Evolutionary conservation across 805 yeast species (phyloP), one percentile per base, ranked within the genome.

Genomic region (Metschnikowia bowlesiae): DNA sequence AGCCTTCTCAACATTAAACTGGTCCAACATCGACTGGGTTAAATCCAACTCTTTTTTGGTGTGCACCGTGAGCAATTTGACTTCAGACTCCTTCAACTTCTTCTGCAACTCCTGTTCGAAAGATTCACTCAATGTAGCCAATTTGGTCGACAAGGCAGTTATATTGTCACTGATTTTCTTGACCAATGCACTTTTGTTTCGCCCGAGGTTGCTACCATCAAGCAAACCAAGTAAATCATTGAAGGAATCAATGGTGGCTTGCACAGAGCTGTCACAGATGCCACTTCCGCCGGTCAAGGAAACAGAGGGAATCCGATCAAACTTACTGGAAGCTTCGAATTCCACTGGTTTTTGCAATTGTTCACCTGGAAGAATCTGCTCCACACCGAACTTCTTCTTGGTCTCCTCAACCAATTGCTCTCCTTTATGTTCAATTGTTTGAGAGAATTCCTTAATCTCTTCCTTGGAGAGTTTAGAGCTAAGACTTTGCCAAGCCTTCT

Each of bases 1-100:
- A 44, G 73, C 61, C 62, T 86, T 83, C 59, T 84, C 86, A n/a
- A 67, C 64, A 52, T 80, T 80, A 62, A 85, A 84, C 58, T 86
- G 84, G 39, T 74, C 67, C 59, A 82, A 73, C 65, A 86, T 81
- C 49, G 78, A 75, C 48, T 74, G 73, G n/a, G 87, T 77, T 54
- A 84, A 66, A 44, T 78, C 81, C 52, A 78, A 72, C 68, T 85
- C 82, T 62, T 82, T 68, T 56, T 67, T 67, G 49, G 77, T 73
- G 59, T 61, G 71, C 10, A 65, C 53, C 8, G 76, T 57, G 51
- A 71, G 69, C 53, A 71, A 63, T 40, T 73, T 76, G 26, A 70
- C 70, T 53, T 72, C 75, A 11, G 70, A 59, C 39, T 59, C 62
- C 58, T 69, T 70, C 49, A 73, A 60, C 51, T 70, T 66, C 31